Base-by-base conservation (phyloP, 345 rosid genomes). In the Triadica sebifera region DNA sequence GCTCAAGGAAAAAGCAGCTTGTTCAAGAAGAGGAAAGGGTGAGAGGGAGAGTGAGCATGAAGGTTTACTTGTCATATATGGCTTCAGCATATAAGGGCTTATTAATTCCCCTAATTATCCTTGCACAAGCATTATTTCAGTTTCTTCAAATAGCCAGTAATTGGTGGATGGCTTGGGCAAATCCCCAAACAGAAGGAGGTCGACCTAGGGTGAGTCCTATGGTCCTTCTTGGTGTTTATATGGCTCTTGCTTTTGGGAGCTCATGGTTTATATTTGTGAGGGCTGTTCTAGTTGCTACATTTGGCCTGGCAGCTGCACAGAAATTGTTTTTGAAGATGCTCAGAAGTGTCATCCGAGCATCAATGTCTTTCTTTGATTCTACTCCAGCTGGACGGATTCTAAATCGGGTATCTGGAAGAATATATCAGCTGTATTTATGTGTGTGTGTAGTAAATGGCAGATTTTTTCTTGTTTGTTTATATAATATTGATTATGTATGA, bases 161-260 rank as follows among this genome's bases (percentile, higher is more conserved):
- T 80, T 95, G 99, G 99, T 95, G 99, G 99, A 95, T 95, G 99
- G 99, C 99, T 74, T 95, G 99, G 99, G 98, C 98, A 57, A 95
- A 93, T 84, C 99, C 99, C 73, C 99, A 93, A 78, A 91, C 94
- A 17, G 96, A 88, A 88, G 99, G 97, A 67, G 99, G 87, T 70
- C 82, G 82, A 71, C 85, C 99, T 41, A 95, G 89, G 87, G 97
- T 90, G 76, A 75, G 82, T 78, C 89, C 98, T 17, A 89, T 91
- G 85, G 88, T 86, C 79, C 96, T 95, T 78, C 87, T 95, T 49
- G 76, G 90, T 67, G 96, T 95, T 81, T 95, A 88, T 78, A 95
- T 94, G 74, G 98, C 94, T 58, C 93, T 95, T 82, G 98, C 99
- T 75, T 95, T 95, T 87, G 99, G 99, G 52, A 95, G 99, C 83